Evolutionary conservation across 164 flowering plant species (phyloP).

Genomic region (Nymphaea colorata): DNA sequence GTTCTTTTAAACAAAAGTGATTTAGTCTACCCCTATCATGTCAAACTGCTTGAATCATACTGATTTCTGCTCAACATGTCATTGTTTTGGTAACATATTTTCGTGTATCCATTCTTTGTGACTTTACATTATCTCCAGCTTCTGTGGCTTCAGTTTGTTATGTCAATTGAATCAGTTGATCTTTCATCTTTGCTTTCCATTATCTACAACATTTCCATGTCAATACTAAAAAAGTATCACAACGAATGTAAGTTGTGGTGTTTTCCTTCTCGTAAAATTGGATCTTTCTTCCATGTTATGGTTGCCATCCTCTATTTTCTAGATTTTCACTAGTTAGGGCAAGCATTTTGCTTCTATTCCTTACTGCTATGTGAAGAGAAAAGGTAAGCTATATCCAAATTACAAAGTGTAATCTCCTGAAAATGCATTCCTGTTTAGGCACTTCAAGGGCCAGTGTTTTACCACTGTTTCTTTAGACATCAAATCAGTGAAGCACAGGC

Average conservation of each 20-base stretch:
- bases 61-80: not conserved
- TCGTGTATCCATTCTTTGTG: not conserved
- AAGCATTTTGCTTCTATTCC: too few relatives aligned
- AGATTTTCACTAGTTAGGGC: too few relatives aligned
- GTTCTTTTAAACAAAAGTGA: not conserved
- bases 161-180: not conserved
- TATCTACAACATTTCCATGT: not conserved
- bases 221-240: not conserved
- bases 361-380: too few relatives aligned
- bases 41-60: not conserved
- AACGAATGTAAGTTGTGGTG: not conserved
- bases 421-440: too few relatives aligned
- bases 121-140: not conserved
- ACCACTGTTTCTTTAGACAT: too few relatives aligned
- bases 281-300: too few relatives aligned
- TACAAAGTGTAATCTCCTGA: too few relatives aligned
- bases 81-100: not conserved
- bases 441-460: too few relatives aligned
- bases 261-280: not conserved
- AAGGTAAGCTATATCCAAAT: too few relatives aligned
- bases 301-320: too few relatives aligned
- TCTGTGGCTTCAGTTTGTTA: not conserved
- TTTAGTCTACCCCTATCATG: not conserved
- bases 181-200: not conserved
- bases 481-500: too few relatives aligned